Evolutionary conservation across 805 yeast species (phyloP).

Genomic region (Starmerella powellii): DNA sequence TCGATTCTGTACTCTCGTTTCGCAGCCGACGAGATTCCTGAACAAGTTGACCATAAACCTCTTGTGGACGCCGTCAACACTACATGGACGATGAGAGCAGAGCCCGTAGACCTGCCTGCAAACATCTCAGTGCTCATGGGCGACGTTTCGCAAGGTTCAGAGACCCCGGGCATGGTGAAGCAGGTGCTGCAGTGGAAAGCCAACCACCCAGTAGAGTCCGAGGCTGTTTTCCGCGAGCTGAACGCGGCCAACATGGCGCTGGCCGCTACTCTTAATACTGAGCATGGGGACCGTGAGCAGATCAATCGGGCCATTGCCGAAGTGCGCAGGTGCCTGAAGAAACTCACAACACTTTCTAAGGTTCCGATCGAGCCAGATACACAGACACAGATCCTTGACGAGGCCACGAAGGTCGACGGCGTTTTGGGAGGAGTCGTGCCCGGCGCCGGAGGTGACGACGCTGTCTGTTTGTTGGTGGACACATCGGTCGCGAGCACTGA

Average conservation of each 20-base stretch:
- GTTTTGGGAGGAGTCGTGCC: conserved; percentile 95
- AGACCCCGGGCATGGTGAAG: conserved; percentile 81
- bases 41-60: conserved; percentile 22
- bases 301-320: conserved; percentile 9
- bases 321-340: conserved; percentile 48
- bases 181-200: conserved; percentile 62
- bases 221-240: conserved; percentile 41
- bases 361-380: conserved; percentile 80
- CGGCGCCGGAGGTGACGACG: conserved; percentile 98
- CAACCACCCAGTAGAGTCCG: conserved; percentile 39
- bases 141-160: conserved; percentile 84
- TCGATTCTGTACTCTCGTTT: conserved; percentile 75
- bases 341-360: conserved; percentile 50
- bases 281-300: conserved; percentile 25
- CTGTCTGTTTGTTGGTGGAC: conserved; percentile 60
- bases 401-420: conserved; percentile 47
- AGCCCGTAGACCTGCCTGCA: conserved; percentile 52
- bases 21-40: conserved; percentile 37
- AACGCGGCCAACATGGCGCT: conserved; percentile 48
- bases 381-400: conserved; percentile 61
- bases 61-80: conserved; percentile 25
- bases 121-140: conserved; percentile 74
- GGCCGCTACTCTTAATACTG: conserved; percentile 37
- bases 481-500: conserved; percentile 31
- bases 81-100: conserved; percentile 49